Base-by-base conservation (phyloP, 2,329 filamentous ascomycete genomes). In the Fusarium ambrosium region DNA sequence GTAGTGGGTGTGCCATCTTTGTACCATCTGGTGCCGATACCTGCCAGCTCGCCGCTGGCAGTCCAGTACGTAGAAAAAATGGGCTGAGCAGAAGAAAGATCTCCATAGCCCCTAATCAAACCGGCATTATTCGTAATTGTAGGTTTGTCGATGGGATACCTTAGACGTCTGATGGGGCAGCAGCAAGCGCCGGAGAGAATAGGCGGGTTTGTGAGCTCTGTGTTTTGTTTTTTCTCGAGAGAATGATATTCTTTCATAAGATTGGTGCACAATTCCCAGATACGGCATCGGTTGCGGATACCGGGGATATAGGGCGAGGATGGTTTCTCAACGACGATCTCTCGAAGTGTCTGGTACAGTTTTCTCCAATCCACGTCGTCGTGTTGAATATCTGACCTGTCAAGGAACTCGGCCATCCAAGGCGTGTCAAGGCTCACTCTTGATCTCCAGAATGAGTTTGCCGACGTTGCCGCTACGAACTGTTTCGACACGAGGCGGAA, bases 321-420 rank as follows among this genome's bases (percentile, higher is more conserved):
- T 8, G 14, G 11, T 13, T 27, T 62, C 10, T 45, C 60, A 2
- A 27, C n/a, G 20, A n/a, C 22, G 6, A 62, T 53, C 7, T n/a
- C 29, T 14, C 20, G 39, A 10, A 62, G 14, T 6, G 32, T n/a
- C 22, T 39, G 36, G 43, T 62, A 62, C 20, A 62, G 11, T 20
- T 16, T 51, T 13, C 18, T 32, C 60, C 60, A 62, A 16, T 62
- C 43, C 14, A 39, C 14, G 3, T 14, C 18, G 7, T n/a, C 24
- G 2, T 22, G 7, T 20, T 29, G n/a, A 22, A 27, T 9, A 8
- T 27, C 59, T 10, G 24, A 16, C 4, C 11, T 14, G 11, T 27
- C 9, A 9, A 62, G 29, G n/a, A 62, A 53, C 43, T 62, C 60
- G 16, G 18, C 18, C 18, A 51, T 37, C 60, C 60, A 62, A 51